A percentile compares a stretch with the other conserved stretches of the same genome.
Conservation (phyloP, 2,329 filamentous ascomycete species). For the Neopestalotiopsis clavispora region DNA sequence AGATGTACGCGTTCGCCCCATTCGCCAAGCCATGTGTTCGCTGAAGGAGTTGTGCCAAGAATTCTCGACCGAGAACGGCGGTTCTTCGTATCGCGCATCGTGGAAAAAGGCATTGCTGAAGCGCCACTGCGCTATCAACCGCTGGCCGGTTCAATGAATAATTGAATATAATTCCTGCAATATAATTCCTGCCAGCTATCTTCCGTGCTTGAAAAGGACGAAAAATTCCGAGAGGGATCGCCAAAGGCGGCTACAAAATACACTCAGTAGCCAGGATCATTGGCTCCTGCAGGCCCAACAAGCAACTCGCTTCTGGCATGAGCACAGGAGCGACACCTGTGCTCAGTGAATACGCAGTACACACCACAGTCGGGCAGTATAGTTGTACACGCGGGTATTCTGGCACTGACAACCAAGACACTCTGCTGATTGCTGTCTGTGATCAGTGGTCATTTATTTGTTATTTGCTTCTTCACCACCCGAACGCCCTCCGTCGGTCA, state of each 20-base stretch:
- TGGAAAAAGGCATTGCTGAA: background rate
- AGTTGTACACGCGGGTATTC: background rate
- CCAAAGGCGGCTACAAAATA: background rate
- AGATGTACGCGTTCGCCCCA: background rate
- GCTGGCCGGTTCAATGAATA: background rate
- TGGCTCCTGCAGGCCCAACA: background rate
- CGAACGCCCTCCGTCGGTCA: background rate
- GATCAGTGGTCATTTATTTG: background rate
- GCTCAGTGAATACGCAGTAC: background rate
- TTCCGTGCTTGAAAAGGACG: too few relatives aligned
- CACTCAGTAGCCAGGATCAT: background rate
- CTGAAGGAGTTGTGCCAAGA: background rate
- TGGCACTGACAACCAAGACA: background rate
- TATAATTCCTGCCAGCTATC: background rate
- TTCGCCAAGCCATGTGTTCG: background rate
- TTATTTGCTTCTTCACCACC: background rate
- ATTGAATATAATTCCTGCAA: background rate
- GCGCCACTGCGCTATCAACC: background rate
- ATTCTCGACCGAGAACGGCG: background rate
- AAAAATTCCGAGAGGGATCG: background rate
- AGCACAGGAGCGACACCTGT: background rate
- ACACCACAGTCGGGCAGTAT: background rate
- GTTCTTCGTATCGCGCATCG: background rate
- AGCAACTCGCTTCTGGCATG: background rate
- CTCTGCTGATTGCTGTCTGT: background rate